Conservation (phyloP, 768 basidiomycete genomes). For the Lanmaoa rubissima region DNA sequence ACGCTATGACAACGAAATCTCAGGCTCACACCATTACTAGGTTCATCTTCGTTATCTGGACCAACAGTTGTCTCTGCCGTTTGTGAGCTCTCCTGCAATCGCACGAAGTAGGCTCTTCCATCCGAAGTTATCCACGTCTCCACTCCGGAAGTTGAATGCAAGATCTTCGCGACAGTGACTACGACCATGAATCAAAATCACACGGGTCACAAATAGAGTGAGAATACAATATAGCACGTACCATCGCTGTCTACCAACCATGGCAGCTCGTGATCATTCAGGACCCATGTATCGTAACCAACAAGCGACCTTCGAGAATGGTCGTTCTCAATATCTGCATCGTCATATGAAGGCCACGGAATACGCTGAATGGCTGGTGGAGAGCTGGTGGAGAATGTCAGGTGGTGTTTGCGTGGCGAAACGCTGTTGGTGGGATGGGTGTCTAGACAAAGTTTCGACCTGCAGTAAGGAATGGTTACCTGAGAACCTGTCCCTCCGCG, state of each 20-base stretch:
- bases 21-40: constrained; percentile 43
- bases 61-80: constrained; percentile 1
- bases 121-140: constrained; percentile 88
- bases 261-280: constrained; percentile 61
- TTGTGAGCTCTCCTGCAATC: constrained; percentile 46
- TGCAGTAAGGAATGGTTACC: constrained; percentile 40
- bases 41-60: constrained; percentile 45
- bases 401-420: constrained; percentile 66
- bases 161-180: constrained; percentile 71
- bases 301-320: constrained; percentile 35
- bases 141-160: constrained; percentile 54
- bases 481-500: constrained; percentile 70
- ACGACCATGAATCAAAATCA: neutral
- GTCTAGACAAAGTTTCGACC: constrained; percentile 1
- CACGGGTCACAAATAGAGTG: neutral
- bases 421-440: constrained; percentile 44
- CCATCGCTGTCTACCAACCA: constrained; percentile 79
- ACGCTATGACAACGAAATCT: neutral
- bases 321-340: constrained; percentile 36
- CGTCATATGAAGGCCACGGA: constrained; percentile 69
- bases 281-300: constrained; percentile 67
- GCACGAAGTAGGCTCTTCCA: constrained; percentile 78
- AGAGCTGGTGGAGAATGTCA: constrained; percentile 70
- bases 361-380: constrained; percentile 81
- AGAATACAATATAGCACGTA: constrained; percentile 31